phyloP scores from a whole-genome alignment of 192 early-diverging fungal species.

The Diversispora epigaea region DNA sequence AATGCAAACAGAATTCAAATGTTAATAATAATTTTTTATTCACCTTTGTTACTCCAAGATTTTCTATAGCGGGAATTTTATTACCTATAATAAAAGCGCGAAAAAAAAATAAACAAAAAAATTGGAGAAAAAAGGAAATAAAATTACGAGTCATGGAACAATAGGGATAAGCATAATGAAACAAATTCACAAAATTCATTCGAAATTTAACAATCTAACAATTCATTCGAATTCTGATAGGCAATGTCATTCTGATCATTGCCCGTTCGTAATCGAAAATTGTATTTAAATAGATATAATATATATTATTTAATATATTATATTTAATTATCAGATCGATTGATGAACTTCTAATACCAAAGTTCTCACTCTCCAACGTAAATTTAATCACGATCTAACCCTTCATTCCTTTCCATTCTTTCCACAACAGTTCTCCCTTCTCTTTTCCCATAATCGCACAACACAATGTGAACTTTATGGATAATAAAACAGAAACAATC shows the following conservation, averaged over 20 bases:
- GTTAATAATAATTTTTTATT: constrained; percentile 3
- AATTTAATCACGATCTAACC: no score
- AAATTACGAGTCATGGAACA: constrained; percentile 35
- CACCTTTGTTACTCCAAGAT: constrained; percentile 91
- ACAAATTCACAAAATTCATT: not conserved
- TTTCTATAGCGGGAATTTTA: constrained; percentile 90
- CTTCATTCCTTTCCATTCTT: no score
- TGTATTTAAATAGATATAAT: not conserved
- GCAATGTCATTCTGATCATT: constrained; percentile 15
- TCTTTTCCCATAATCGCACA: no score
- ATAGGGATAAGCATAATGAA: not conserved
- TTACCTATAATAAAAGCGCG: constrained; percentile 52
- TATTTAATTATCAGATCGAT: no score
- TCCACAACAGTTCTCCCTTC: no score
- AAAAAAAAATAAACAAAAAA: constrained; percentile 2
- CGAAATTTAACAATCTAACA: not conserved
- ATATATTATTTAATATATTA: not conserved
- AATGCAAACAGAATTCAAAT: not conserved
- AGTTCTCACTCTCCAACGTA: no score
- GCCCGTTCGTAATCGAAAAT: not conserved
- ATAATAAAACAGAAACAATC: not conserved
- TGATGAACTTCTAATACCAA: no score
- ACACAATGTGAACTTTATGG: no score
- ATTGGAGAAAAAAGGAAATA: constrained; percentile 13
- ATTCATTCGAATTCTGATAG: not conserved